A percentile compares a stretch with the other conserved stretches of the same genome.
Evolutionary conservation across 495 filamentous ascomycete species (phyloP).

Genomic region (Podospora australis): DNA sequence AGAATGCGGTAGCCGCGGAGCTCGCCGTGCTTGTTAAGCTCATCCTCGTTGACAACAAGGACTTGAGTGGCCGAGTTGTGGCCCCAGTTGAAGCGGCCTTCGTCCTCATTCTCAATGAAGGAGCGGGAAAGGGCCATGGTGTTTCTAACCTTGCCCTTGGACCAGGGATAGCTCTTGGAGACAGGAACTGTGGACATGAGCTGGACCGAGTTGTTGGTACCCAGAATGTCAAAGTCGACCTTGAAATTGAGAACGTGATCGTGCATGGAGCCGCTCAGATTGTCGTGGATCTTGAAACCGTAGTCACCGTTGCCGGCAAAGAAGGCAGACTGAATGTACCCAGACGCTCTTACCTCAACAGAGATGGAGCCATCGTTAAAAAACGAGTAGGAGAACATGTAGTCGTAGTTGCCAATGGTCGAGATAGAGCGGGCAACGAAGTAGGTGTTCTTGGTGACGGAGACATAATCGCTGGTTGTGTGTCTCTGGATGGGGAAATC

Average conservation of each 20-base stretch:
- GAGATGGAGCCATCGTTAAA: constrained; percentile 48
- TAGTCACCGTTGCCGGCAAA: constrained; percentile 48
- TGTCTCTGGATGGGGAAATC: constrained; percentile 43
- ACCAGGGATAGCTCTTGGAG: constrained; percentile 38
- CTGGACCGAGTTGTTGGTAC: constrained; percentile 43
- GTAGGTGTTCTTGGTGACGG: constrained; percentile 40
- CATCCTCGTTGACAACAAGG: constrained; percentile 46
- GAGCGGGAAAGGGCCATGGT: constrained; percentile 48
- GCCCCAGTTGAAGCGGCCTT: constrained; percentile 46
- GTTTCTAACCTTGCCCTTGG: constrained; percentile 39
- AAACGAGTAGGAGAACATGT: constrained; percentile 34
- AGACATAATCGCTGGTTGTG: constrained; percentile 25
- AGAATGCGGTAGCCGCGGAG: constrained; percentile 49
- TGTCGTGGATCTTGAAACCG: constrained; percentile 51
- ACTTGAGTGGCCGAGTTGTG: constrained; percentile 45
- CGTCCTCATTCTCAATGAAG: constrained; percentile 40
- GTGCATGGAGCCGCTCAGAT: constrained; percentile 50
- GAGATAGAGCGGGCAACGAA: constrained; percentile 38
- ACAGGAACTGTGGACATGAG: constrained; percentile 35
- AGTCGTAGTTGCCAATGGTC: constrained; percentile 48
- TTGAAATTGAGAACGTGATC: constrained; percentile 57
- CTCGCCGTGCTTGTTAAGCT: constrained; percentile 48
- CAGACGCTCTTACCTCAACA: constrained; percentile 47
- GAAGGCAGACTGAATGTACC: constrained; percentile 50
- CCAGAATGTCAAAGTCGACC: constrained; percentile 49